Evolutionary conservation across 1,284 basidiomycete species (phyloP).

Genomic region (Tylopilus microsporus): DNA sequence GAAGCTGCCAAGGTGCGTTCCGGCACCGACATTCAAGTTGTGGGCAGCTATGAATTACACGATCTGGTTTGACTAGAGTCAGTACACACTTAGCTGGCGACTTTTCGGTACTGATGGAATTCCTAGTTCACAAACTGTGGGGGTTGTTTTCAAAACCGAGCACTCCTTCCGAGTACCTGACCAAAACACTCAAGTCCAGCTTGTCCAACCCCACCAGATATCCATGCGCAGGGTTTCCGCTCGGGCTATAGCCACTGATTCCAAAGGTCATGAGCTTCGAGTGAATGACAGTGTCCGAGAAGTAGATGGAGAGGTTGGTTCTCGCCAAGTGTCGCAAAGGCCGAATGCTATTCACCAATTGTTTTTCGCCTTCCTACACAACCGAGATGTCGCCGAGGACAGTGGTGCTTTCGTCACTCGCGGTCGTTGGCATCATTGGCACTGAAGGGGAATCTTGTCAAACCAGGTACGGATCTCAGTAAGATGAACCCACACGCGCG

Average conservation of each 20-base stretch:
- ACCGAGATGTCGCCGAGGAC: constrained; percentile 86
- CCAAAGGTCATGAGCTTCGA: constrained; percentile 78
- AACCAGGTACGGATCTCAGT: constrained; percentile 74
- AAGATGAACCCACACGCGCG: constrained; percentile 88
- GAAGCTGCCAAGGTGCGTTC: constrained; percentile 96
- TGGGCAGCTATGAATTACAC: constrained; percentile 93
- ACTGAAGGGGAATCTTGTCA: constrained; percentile 71
- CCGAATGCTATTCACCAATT: constrained; percentile 92
- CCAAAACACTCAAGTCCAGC: constrained; percentile 84
- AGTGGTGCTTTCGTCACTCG: constrained; percentile 92
- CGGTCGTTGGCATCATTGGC: constrained; percentile 75
- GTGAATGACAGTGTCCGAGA: constrained; percentile 94
- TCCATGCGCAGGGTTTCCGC: constrained; percentile 83
- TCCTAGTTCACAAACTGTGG: constrained; percentile 81
- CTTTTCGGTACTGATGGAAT: constrained; percentile 7
- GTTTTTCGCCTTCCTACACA: constrained; percentile 91
- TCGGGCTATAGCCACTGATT: constrained; percentile 85
- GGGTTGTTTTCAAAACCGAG: constrained; percentile 97
- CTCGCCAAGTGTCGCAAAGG: constrained; percentile 58
- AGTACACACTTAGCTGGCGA: constrained; percentile 26
- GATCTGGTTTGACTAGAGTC: constrained; percentile 96
- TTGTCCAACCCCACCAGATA: constrained; percentile 94
- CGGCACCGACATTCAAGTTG: constrained; percentile 65
- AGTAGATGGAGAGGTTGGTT: constrained; percentile 76
- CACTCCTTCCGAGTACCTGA: constrained; percentile 93